A percentile compares a stretch with the other conserved stretches of the same genome.
Conservation (phyloP, 2,329 filamentous ascomycete species). For the Pestalotiopsis sp. region DNA sequence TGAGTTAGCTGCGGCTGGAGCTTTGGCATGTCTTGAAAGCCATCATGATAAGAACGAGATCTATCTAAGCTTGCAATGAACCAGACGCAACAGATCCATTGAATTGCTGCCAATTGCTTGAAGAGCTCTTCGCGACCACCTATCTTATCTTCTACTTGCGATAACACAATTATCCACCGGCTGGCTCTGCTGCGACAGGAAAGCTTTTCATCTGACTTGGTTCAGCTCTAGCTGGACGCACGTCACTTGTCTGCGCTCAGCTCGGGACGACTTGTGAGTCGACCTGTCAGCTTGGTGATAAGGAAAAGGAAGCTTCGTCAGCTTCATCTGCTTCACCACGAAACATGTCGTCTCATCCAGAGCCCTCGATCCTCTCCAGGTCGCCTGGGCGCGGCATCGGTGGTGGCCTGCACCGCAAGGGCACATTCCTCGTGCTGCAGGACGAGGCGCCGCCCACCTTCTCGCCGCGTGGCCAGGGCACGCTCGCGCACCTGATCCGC, state of each 20-base stretch:
- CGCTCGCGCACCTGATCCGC: conserved; percentile 30
- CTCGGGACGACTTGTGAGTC: not conserved
- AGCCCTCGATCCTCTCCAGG: conserved; percentile 14
- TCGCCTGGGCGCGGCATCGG: conserved; percentile 20
- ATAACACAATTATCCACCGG: not conserved
- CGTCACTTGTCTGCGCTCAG: not conserved
- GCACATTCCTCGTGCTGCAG: conserved; percentile 22
- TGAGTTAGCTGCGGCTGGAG: not conserved
- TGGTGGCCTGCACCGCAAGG: conserved; percentile 14
- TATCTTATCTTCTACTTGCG: not conserved
- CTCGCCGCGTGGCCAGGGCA: conserved; percentile 26
- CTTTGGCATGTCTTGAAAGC: not conserved
- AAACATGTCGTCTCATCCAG: conserved; percentile 15
- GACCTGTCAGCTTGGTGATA: not conserved
- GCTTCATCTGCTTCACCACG: not conserved
- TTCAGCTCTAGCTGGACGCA: not conserved
- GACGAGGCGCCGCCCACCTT: conserved; percentile 27
- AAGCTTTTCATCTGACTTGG: not conserved
- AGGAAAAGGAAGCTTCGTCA: not conserved
- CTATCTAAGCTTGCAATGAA: not conserved
- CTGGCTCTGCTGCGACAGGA: not conserved
- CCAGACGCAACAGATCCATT: not conserved
- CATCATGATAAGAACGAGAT: not conserved
- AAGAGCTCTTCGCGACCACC: not conserved
- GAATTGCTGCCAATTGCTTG: not conserved